Evolutionary conservation across 345 rosid genomes (phyloP).

Genomic region (Camelina sativa): DNA sequence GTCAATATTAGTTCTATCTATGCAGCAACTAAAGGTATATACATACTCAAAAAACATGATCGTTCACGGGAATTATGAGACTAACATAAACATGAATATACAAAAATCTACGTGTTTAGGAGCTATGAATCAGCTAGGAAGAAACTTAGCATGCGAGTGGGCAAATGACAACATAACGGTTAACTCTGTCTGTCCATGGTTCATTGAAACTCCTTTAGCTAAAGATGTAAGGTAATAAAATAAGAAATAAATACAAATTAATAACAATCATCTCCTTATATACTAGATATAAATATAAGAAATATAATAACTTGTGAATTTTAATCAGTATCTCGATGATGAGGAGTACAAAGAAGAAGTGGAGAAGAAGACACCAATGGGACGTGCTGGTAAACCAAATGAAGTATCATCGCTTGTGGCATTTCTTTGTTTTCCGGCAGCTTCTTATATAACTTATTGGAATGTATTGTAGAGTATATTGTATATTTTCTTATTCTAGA

Average conservation of each 20-base stretch:
- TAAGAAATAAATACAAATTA: neutral
- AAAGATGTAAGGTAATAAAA: conserved; percentile 8
- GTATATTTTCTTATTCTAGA: too few relatives aligned
- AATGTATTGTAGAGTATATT: too few relatives aligned
- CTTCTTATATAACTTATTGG: neutral
- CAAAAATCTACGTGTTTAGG: neutral
- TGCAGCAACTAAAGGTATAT: conserved; percentile 36
- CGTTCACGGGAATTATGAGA: neutral
- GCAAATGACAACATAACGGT: conserved; percentile 15
- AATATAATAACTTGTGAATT: neutral
- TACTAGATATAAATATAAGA: neutral
- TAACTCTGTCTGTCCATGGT: conserved; percentile 24
- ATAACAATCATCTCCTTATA: neutral
- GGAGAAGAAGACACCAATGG: neutral
- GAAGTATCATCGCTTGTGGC: neutral
- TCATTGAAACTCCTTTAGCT: conserved; percentile 19
- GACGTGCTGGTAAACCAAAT: neutral
- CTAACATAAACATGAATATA: neutral
- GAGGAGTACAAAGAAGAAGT: conserved; percentile 47
- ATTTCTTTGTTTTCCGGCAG: neutral
- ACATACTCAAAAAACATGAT: neutral
- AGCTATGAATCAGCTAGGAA: conserved; percentile 10
- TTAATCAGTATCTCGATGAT: conserved; percentile 48
- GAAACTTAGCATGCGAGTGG: conserved; percentile 17
- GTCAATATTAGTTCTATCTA: conserved; percentile 46